Conservation (phyloP, 805 yeast genomes). For the Hanseniaspora singularis region DNA sequence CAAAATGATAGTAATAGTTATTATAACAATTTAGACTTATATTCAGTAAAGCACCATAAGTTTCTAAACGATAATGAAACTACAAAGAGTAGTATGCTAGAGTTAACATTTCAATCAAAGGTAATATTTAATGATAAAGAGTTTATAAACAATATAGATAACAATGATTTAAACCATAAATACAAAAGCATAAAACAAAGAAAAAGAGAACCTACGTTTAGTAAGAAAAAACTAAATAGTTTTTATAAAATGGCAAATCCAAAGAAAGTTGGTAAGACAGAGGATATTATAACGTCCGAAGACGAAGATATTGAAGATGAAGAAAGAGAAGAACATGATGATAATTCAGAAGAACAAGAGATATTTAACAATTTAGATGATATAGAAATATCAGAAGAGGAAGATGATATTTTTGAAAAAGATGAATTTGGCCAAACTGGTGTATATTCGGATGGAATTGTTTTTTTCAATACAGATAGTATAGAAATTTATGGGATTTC, state of each 20-base stretch:
- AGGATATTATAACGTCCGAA: background rate
- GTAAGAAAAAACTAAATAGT: slow-evolving; percentile 1
- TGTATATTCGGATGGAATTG: background rate
- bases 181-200: background rate
- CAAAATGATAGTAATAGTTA: background rate
- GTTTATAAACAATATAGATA: slow-evolving; percentile 1
- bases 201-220: background rate
- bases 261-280: background rate
- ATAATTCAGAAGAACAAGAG: no score
- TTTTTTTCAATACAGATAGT: background rate
- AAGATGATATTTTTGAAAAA: background rate
- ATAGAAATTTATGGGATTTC: slow-evolving; percentile 4
- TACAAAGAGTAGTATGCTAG: background rate
- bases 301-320: background rate
- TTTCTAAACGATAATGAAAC: slow-evolving; percentile 1
- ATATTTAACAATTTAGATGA: background rate
- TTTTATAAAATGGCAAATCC: slow-evolving; percentile 5
- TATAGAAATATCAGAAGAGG: slow-evolving; percentile 6
- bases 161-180: background rate
- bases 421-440: background rate
- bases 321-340: slow-evolving; percentile 1
- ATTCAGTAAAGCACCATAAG: background rate
- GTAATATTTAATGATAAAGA: background rate
- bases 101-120: background rate
- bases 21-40: background rate